Evolutionary conservation across 2,329 filamentous ascomycete genomes (phyloP), one percentile per base, ranked within the genome.

Genomic region (Aspergillus brasiliensis): DNA sequence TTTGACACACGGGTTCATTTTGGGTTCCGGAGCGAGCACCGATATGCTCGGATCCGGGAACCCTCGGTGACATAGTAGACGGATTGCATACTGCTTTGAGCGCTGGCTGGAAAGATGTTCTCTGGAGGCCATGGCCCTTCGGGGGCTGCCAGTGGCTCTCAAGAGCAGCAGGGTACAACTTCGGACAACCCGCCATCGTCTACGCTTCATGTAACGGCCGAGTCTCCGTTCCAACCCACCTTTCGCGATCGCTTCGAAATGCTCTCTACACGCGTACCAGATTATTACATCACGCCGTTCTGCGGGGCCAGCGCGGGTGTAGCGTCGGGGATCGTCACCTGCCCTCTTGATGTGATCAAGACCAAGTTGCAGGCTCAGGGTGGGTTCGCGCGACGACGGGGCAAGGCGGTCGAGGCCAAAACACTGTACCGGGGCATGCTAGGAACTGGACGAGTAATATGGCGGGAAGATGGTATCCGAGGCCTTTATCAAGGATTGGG

Each of bases 321-420:
- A 71, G 92, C 92, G 21, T 97, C 93, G 7, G 95, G 95, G 53
- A 86, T 99, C 58, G 91, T 97, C 65, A 98, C 94, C 56, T 99
- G 95, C 75, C 95, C 95, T 44, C 88, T 99, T 68, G 95, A 99
- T 82, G 95, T 99, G 63, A 98, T 99, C 78, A 99, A 99, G 82
- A 99, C 95, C 47, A 98, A 97, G 78, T 80, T 99, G 62, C 95
- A 99, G 76, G 94, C 93, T 15, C 95, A 98, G 75, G 94, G 94
- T 64, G 91, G 92, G 19, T 96, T 96, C 76, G 66, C 77, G 76
- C 72, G 83, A 27, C 74, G 78, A 62, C 71, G 74, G 51, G 76
- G 75, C 47, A 68, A 74, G 28, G 55, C 73, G 25, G 67, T 75
- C 21, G 77, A 80, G n/a, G 74, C 82, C 8, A 82, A 80, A 53